Percentiles rank a stretch among this genome's conserved stretches.
Conservation (phyloP, 495 filamentous ascomycete species). For the Hypoxylon rickii region DNA sequence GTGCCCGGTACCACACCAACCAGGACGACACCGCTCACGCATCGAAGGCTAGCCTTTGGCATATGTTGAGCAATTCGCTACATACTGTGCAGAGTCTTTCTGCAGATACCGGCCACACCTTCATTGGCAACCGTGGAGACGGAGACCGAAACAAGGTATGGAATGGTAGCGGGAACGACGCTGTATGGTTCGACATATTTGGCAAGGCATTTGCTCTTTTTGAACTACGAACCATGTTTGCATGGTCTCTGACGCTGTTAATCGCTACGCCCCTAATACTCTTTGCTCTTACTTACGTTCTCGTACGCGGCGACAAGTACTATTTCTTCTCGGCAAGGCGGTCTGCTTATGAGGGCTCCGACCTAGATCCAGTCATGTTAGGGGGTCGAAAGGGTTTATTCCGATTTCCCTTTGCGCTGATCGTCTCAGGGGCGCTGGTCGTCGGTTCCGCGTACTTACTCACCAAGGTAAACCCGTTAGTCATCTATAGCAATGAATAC, state of each 20-base stretch:
- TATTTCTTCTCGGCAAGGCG: conserved; percentile 68
- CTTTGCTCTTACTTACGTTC: conserved; percentile 65
- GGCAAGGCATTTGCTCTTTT: conserved; percentile 81
- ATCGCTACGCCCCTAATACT: conserved; percentile 75
- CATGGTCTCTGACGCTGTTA: conserved; percentile 80
- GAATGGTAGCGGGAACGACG: conserved; percentile 68
- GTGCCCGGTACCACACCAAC: conserved; percentile 87
- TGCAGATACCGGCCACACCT: conserved; percentile 67
- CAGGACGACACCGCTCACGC: conserved; percentile 85
- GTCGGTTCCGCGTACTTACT: conserved; percentile 78
- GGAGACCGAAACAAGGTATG: conserved; percentile 60
- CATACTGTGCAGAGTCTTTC: conserved; percentile 72
- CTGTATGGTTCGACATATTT: conserved; percentile 95
- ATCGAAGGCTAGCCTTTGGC: conserved; percentile 78
- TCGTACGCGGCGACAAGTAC: conserved; percentile 76
- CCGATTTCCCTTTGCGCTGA: conserved; percentile 78
- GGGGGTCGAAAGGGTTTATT: conserved; percentile 81
- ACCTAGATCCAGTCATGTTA: conserved; percentile 64
- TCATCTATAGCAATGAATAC: conserved; percentile 85
- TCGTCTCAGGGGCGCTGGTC: conserved; percentile 67
- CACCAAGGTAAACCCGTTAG: conserved; percentile 80
- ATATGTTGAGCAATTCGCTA: conserved; percentile 86
- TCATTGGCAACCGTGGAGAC: conserved; percentile 64
- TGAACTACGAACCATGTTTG: conserved; percentile 79
- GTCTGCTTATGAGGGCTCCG: conserved; percentile 61